Base-by-base conservation (phyloP, 106 monocot genomes). In the Apostasia shenzhenica region DNA sequence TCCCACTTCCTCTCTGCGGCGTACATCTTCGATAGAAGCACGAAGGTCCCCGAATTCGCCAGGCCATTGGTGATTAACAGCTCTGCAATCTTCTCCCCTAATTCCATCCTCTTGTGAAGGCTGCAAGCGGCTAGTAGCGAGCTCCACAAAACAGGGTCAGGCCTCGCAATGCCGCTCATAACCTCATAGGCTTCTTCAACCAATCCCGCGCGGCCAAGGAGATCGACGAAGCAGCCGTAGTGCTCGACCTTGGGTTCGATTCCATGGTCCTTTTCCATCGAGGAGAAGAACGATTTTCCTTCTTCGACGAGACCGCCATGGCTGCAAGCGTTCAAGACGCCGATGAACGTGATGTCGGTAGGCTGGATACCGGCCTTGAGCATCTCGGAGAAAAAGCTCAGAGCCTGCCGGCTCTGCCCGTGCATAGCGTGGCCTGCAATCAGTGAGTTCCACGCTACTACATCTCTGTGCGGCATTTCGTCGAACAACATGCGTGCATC, bases 241-340 rank as follows among this genome's bases (percentile, higher is more conserved):
- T 93, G 93, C 79, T 93, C 89, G 8, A 93, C 78, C 76, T 90
- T 94, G n/a, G 93, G 90, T 49, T 74, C 58, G 2, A 94, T 84
- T 13, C 69, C 57, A 12, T 94, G 67, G 11, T 77, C 80, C 55
- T 54, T 41, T 54, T 84, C 70, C 90, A 94, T 90, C 40, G 69
- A 73, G 3, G 8, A 59, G 67, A 94, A 89, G 8, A 80, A 66
- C 48, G 64, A 38, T 2, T 80, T 75, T 2, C 93, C 93, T 56
- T 89, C 79, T 8, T 48, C 10, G 2, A 94, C 86, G 6, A 94
- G 61, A 0, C 90, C 93, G 0, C 84, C 77, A 50, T 94, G 89
- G 72, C 89, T 86, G 61, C 93, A 94, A 8, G 90, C 93, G 41
- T 75, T 86, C 63, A 94, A 66, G 8, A 90, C 75, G 1, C 78